A percentile compares a stretch with the other conserved stretches of the same genome.
Conservation (phyloP, 768 basidiomycete genomes). For the Leccinum broughii region DNA sequence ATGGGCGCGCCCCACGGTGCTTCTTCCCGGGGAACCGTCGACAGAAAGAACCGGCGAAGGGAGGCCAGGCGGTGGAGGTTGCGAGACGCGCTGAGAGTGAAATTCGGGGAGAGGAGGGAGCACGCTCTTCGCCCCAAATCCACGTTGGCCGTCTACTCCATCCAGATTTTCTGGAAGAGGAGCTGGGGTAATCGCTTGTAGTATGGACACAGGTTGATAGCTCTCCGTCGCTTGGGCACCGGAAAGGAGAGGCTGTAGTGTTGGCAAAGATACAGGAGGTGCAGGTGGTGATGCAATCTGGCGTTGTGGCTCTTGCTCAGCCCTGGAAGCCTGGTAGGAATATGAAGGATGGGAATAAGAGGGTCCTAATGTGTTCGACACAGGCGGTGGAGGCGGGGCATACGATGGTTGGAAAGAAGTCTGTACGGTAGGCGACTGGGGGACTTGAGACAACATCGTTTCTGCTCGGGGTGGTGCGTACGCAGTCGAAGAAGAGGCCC, state of each 20-base stretch:
- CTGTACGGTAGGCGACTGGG: slow-evolving; percentile 29
- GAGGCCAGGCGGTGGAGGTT: slow-evolving; percentile 16
- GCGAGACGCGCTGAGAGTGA: slow-evolving; percentile 21
- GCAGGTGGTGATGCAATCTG: slow-evolving; percentile 16
- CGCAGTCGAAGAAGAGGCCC: slow-evolving; percentile 24
- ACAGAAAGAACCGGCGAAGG: slow-evolving; percentile 18
- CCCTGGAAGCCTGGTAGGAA: slow-evolving; percentile 8
- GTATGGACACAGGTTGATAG: slow-evolving; percentile 25
- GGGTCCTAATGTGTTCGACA: slow-evolving; percentile 13
- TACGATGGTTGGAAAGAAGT: slow-evolving; percentile 33
- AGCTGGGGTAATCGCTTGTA: slow-evolving; percentile 12
- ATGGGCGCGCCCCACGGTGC: slow-evolving; percentile 28
- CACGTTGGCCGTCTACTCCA: slow-evolving; percentile 18
- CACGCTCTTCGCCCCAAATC: slow-evolving; percentile 1
- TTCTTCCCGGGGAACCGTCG: slow-evolving; percentile 15
- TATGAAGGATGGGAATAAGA: slow-evolving; percentile 18
- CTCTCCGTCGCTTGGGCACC: slow-evolving; percentile 14
- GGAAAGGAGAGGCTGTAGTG: slow-evolving; percentile 15
- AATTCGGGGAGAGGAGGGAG: slow-evolving; percentile 10
- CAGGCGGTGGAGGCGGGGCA: slow-evolving; percentile 23
- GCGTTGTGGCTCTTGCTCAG: slow-evolving; percentile 16
- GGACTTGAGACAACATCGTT: slow-evolving; percentile 22
- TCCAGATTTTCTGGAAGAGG: slow-evolving; percentile 4
- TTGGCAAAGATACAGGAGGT: slow-evolving; percentile 4
- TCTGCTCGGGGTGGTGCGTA: slow-evolving; percentile 24